Conservation (phyloP, 2,329 filamentous ascomycete species). For the Stachybotrys chartarum region DNA sequence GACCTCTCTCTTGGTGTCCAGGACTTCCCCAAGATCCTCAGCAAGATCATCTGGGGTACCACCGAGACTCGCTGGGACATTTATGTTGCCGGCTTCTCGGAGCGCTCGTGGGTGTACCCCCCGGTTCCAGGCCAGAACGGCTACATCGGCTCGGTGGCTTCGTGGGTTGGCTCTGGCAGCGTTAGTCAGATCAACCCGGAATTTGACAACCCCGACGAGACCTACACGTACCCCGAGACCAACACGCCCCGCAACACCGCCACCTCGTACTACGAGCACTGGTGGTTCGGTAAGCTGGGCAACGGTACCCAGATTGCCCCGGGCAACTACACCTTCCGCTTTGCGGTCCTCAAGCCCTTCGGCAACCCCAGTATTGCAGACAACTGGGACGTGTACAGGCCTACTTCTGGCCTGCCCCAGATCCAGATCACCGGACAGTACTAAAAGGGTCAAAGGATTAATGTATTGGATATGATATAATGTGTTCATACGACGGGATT, state of each 20-base stretch:
- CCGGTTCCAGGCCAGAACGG: slow-evolving; percentile 21
- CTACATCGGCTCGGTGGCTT: slow-evolving; percentile 23
- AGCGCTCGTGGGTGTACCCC: slow-evolving; percentile 25
- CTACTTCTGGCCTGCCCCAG: not conserved
- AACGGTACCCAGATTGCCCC: slow-evolving; percentile 17
- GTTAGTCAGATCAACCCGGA: slow-evolving; percentile 12
- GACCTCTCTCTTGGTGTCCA: not conserved
- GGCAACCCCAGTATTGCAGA: slow-evolving; percentile 8
- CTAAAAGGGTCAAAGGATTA: not conserved
- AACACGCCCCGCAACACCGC: slow-evolving; percentile 9
- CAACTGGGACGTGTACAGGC: slow-evolving; percentile 15
- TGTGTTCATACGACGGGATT: not conserved
- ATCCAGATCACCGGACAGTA: not conserved
- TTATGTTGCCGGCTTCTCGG: slow-evolving; percentile 12
- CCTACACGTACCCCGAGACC: slow-evolving; percentile 12
- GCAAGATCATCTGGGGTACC: not conserved
- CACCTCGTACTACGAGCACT: slow-evolving; percentile 7
- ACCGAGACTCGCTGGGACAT: slow-evolving; percentile 1
- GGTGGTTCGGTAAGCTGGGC: slow-evolving; percentile 19
- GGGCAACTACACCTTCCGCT: slow-evolving; percentile 15
- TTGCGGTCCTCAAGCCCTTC: slow-evolving; percentile 19
- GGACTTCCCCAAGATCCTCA: slow-evolving; percentile 10
- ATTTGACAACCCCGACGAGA: slow-evolving; percentile 11
- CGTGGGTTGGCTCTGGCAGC: slow-evolving; percentile 9
- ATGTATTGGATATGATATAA: not conserved